phyloP scores from a whole-genome alignment of 305 asterid genomes.

The Rubia balearica region DNA sequence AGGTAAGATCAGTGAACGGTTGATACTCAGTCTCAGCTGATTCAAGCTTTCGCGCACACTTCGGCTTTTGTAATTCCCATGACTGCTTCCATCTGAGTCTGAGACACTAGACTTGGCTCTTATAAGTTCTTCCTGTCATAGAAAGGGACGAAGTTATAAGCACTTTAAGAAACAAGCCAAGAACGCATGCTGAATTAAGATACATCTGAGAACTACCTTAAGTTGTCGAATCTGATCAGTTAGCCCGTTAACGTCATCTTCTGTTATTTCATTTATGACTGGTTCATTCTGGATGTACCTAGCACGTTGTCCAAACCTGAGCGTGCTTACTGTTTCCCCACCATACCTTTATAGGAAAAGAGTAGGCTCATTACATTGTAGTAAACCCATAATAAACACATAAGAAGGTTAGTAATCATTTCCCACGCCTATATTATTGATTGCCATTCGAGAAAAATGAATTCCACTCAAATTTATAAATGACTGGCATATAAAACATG shows the following conservation, averaged over 20 bases:
- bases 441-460: too few relatives aligned
- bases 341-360: constrained; percentile 33
- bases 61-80: constrained; percentile 46
- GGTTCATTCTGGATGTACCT: constrained; percentile 68
- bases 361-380: neutral
- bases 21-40: constrained; percentile 74
- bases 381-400: neutral
- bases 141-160: constrained; percentile 17
- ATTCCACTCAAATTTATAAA: neutral
- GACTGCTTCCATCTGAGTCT: constrained; percentile 38
- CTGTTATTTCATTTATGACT: constrained; percentile 71
- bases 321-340: constrained; percentile 70
- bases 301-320: constrained; percentile 71
- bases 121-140: constrained; percentile 83
- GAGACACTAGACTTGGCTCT: constrained; percentile 61
- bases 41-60: constrained; percentile 80
- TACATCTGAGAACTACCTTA: constrained; percentile 45
- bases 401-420: too few relatives aligned
- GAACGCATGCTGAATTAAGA: neutral
- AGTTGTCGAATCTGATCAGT: constrained; percentile 83
- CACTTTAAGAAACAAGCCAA: constrained; percentile 11
- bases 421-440: too few relatives aligned
- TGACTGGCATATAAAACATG: neutral
- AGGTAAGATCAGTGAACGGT: constrained; percentile 74
- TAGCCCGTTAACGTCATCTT: constrained; percentile 74